Conservation (phyloP, 306 rosid species). For the Inga laurina region DNA sequence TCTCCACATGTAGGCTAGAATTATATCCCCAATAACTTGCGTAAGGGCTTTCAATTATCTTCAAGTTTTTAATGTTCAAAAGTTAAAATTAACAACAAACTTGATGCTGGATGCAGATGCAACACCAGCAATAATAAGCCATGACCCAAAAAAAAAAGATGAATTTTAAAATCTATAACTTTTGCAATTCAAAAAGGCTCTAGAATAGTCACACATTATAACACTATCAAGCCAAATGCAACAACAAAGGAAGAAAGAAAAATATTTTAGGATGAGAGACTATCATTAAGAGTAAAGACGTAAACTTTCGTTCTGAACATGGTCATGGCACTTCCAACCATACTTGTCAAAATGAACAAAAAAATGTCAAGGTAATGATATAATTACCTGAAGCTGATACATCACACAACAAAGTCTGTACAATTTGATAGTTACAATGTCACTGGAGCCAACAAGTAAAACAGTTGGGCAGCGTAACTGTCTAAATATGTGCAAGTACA, state of each 20-base stretch:
- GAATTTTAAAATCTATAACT: not conserved
- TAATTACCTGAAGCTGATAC: conserved; percentile 44
- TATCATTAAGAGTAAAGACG: no score
- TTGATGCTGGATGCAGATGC: not conserved
- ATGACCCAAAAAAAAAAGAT: not conserved
- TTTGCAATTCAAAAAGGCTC: not conserved
- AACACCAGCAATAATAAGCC: not conserved
- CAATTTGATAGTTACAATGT: conserved; percentile 73
- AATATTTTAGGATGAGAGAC: no score
- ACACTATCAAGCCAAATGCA: not conserved
- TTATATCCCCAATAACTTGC: not conserved
- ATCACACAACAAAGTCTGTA: conserved; percentile 59
- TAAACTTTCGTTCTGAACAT: conserved; percentile 7
- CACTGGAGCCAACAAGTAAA: conserved; percentile 60
- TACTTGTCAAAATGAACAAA: conserved; percentile 18
- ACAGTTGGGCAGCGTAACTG: conserved; percentile 53
- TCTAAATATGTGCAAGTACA: conserved; percentile 60
- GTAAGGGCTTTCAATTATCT: not conserved
- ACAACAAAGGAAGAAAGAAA: not conserved
- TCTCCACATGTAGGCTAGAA: no score
- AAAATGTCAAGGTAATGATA: conserved; percentile 18
- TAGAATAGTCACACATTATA: not conserved
- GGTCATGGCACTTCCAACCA: conserved; percentile 11
- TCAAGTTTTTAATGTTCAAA: not conserved
- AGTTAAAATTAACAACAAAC: not conserved